A percentile compares a stretch with the other conserved stretches of the same genome.
Conservation (phyloP, 2,329 filamentous ascomycete species). For the Monosporascus sp. region DNA sequence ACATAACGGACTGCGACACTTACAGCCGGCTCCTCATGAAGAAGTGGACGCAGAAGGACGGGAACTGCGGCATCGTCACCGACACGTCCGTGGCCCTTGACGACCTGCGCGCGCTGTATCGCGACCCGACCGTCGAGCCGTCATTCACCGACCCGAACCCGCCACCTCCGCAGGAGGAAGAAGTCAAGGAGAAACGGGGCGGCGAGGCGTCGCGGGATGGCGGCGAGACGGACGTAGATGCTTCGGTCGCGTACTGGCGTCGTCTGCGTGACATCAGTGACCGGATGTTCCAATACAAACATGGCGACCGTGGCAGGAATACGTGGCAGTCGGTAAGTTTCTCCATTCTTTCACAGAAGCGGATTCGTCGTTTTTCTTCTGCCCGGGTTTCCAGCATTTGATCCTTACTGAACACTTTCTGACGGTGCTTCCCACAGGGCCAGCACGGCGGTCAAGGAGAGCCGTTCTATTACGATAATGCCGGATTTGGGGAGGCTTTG, state of each 20-base stretch:
- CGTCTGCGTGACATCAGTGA: conserved; percentile 21
- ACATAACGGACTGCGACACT: conserved; percentile 53
- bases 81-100: conserved; percentile 41
- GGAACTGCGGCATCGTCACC: conserved; percentile 36
- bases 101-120: conserved; percentile 40
- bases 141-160: conserved; percentile 34
- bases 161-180: conserved; percentile 20
- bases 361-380: too few relatives aligned
- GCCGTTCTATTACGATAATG: conserved; percentile 35
- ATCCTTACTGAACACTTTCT: neutral
- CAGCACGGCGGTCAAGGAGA: conserved; percentile 37
- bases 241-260: conserved; percentile 25
- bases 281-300: conserved; percentile 38
- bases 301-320: conserved; percentile 33
- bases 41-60: conserved; percentile 36
- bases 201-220: conserved; percentile 8
- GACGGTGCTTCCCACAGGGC: conserved; percentile 3
- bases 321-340: conserved; percentile 32
- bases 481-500: conserved; percentile 29
- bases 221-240: conserved; percentile 11
- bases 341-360: neutral
- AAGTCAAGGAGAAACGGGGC: conserved; percentile 7
- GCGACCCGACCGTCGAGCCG: conserved; percentile 32
- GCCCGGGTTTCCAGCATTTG: too few relatives aligned
- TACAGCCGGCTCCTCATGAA: conserved; percentile 43